These are phyloP conservation scores for Circinella umbellata DNA, from an alignment of 371 early-diverging fungal species.

Conservation along the genomic window DNA sequence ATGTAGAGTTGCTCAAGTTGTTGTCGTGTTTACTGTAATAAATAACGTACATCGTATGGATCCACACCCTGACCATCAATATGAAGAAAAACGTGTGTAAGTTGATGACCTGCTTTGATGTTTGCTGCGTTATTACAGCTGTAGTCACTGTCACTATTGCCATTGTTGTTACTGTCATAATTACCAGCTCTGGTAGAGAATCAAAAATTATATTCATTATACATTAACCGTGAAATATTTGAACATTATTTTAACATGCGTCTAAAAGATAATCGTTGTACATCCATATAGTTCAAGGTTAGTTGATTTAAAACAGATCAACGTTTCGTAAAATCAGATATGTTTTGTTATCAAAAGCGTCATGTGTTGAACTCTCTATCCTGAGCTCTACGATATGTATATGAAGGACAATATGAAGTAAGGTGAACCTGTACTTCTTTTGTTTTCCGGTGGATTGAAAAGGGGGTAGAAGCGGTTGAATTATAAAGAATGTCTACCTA, in stretches of 20 bases:
- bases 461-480: too few relatives aligned
- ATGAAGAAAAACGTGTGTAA: neutral
- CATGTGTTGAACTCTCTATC: too few relatives aligned
- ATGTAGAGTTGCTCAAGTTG: neutral
- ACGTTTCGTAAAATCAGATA: neutral
- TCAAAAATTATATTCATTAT: neutral
- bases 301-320: neutral
- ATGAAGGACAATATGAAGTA: too few relatives aligned
- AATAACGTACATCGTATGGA: neutral
- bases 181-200: neutral
- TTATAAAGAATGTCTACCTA: neutral
- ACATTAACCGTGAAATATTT: neutral
- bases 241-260: neutral
- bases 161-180: too few relatives aligned
- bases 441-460: too few relatives aligned
- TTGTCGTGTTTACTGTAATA: neutral
- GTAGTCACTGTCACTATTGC: too few relatives aligned
- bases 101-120: neutral
- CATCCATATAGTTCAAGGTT: neutral
- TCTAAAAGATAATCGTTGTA: neutral
- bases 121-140: too few relatives aligned
- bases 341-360: neutral
- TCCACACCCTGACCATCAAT: neutral
- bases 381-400: too few relatives aligned
- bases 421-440: too few relatives aligned